These are phyloP conservation scores for Trypanosoma caninum DNA, from an alignment of 208 protist genomes.

Conservation along the genomic window DNA sequence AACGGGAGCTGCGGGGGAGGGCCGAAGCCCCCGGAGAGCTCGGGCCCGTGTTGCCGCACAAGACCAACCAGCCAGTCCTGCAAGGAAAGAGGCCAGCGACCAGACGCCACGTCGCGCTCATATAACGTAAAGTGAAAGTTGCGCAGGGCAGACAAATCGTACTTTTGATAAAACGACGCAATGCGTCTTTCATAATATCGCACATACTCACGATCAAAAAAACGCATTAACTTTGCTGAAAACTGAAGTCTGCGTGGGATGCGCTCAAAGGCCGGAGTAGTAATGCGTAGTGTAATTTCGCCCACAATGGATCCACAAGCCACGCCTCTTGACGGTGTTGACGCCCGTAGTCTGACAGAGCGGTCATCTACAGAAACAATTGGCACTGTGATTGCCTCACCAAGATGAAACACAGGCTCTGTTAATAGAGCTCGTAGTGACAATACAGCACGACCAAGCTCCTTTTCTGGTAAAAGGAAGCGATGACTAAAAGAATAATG, in stretches of 20 bases:
- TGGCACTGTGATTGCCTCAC: constrained; percentile 55
- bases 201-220: constrained; percentile 46
- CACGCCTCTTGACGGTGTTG: neutral
- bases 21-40: constrained; percentile 31
- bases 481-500: neutral
- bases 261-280: constrained; percentile 57
- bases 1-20: constrained; percentile 49
- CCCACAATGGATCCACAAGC: constrained; percentile 39
- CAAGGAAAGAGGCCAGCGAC: constrained; percentile 58
- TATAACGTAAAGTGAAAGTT: constrained; percentile 74
- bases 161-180: constrained; percentile 36
- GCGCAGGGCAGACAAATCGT: constrained; percentile 38
- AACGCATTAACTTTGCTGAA: neutral
- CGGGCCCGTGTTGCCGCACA: constrained; percentile 42
- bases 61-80: constrained; percentile 56
- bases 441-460: constrained; percentile 52
- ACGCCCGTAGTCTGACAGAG: constrained; percentile 4
- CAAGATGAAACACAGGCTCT: constrained; percentile 38
- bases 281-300: constrained; percentile 56
- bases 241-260: constrained; percentile 52
- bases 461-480: constrained; percentile 21
- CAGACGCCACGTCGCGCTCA: constrained; percentile 71
- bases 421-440: constrained; percentile 76
- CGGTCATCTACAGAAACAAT: constrained; percentile 28
- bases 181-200: constrained; percentile 74